phyloP scores from a whole-genome alignment of 129 eudicot species.

The Cynara cardunculus region DNA sequence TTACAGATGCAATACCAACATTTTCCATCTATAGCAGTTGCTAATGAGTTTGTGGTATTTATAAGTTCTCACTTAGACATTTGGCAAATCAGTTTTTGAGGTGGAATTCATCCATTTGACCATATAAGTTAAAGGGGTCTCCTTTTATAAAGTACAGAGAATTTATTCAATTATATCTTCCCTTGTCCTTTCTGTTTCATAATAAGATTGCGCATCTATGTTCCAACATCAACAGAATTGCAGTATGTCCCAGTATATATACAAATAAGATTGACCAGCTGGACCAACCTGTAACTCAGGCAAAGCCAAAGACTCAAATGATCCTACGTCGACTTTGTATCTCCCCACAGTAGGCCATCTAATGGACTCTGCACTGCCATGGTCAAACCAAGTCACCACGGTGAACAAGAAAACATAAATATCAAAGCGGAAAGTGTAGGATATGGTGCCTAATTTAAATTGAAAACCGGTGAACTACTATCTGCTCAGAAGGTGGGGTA shows the following conservation, averaged over 20 bases:
- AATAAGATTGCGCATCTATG: not conserved
- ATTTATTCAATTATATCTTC: not conserved
- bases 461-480: not conserved
- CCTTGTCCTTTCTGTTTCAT: not conserved
- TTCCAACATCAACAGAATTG: not conserved
- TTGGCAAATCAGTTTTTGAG: no score
- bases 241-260: not conserved
- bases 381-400: not conserved
- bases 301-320: constrained; percentile 82
- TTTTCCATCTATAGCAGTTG: no score
- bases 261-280: not conserved
- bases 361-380: constrained; percentile 64
- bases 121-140: not conserved
- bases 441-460: not conserved
- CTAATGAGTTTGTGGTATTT: no score
- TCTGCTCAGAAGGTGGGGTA: not conserved
- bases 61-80: no score
- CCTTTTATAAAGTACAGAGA: not conserved
- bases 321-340: constrained; percentile 71
- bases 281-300: constrained; percentile 82
- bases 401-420: not conserved
- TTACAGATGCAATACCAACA: not conserved
- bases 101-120: no score
- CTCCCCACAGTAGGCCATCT: constrained; percentile 89
- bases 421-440: not conserved